Conservation (phyloP, 805 yeast genomes). For the Starmerella ratchasimensis region DNA sequence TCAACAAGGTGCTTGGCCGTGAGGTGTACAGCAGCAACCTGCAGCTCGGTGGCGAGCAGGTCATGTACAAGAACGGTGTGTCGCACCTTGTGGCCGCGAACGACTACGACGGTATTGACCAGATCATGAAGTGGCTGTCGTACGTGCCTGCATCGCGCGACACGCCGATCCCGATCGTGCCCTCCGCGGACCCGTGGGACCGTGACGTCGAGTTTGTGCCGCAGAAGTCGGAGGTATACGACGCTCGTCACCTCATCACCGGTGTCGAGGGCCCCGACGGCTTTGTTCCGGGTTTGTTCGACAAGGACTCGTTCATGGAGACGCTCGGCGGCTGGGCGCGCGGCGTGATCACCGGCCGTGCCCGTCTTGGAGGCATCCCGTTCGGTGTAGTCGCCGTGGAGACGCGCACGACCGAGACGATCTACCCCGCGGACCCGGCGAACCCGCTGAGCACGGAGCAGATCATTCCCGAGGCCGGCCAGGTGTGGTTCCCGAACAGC, state of each 20-base stretch:
- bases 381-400: slow-evolving; percentile 97
- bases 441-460: slow-evolving; percentile 87
- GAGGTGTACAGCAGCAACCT: slow-evolving; percentile 94
- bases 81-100: slow-evolving; percentile 95
- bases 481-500: slow-evolving; percentile 98
- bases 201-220: slow-evolving; percentile 80
- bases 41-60: slow-evolving; percentile 98
- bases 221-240: slow-evolving; percentile 56
- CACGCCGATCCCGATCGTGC: slow-evolving; percentile 62
- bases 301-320: slow-evolving; percentile 85
- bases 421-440: slow-evolving; percentile 96
- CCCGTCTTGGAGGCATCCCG: slow-evolving; percentile 97
- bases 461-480: slow-evolving; percentile 90
- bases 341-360: slow-evolving; percentile 98
- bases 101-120: slow-evolving; percentile 90
- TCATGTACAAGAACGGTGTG: slow-evolving; percentile 97
- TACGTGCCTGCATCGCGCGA: slow-evolving; percentile 85
- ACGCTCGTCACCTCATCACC: slow-evolving; percentile 87
- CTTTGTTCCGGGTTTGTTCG: slow-evolving; percentile 81
- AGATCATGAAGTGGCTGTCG: slow-evolving; percentile 90
- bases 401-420: slow-evolving; percentile 76
- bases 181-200: slow-evolving; percentile 81
- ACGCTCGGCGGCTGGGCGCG: slow-evolving; percentile 97
- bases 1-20: slow-evolving; percentile 89
- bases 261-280: slow-evolving; percentile 65